These are phyloP conservation scores for Fraxinus paxiana DNA, from an alignment of 305 asterid genomes.

Conservation along the genomic window DNA sequence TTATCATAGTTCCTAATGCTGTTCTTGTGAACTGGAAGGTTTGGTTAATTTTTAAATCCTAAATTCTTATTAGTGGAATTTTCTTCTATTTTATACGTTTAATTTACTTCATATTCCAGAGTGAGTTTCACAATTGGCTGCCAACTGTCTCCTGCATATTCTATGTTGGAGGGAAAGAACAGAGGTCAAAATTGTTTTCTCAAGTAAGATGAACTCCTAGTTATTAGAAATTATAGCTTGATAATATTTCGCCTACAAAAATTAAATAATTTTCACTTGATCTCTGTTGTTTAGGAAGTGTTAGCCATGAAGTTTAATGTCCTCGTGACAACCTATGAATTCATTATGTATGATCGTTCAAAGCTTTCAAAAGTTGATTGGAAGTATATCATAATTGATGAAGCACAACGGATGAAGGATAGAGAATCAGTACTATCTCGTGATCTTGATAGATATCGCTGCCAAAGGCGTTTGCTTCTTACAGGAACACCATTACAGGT, in stretches of 20 bases:
- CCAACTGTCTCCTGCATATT: constrained; percentile 81
- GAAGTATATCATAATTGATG: constrained; percentile 97
- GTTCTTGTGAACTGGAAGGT: constrained; percentile 99
- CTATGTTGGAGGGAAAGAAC: constrained; percentile 90
- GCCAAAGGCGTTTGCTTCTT: constrained; percentile 99
- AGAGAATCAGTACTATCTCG: constrained; percentile 99
- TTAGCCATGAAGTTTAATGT: constrained; percentile 92
- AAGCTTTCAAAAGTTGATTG: constrained; percentile 89
- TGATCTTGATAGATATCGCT: constrained; percentile 97
- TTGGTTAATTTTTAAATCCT: constrained; percentile 19
- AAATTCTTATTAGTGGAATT: not conserved
- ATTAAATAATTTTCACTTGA: constrained; percentile 17
- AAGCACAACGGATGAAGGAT: constrained; percentile 99
- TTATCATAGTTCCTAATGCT: constrained; percentile 97
- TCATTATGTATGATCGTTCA: constrained; percentile 87
- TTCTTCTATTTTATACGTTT: constrained; percentile 22
- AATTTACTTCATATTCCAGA: constrained; percentile 50
- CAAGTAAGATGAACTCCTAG: constrained; percentile 54
- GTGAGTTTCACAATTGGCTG: constrained; percentile 90
- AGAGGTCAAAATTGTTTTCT: constrained; percentile 78
- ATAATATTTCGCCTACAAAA: constrained; percentile 14
- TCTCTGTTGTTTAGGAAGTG: constrained; percentile 68
- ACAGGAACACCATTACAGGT: constrained; percentile 99
- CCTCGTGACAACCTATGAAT: constrained; percentile 91
- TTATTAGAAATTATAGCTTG: constrained; percentile 15